Base-by-base conservation (phyloP, 257 asterid species). In the Thymus quinquecostatus region DNA sequence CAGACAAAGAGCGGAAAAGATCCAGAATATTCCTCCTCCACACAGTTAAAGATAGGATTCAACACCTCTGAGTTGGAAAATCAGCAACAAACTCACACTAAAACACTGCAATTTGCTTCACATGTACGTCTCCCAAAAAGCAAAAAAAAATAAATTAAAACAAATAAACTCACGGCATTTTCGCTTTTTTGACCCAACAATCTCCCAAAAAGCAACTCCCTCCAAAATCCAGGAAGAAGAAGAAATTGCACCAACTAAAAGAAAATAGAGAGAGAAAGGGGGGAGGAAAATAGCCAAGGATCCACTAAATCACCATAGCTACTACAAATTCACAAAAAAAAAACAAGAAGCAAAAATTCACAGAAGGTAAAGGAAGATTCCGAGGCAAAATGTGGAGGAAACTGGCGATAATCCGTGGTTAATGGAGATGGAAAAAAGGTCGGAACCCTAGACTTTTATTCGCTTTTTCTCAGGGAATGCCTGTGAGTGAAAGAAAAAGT, bases 21-120 rank as follows among this genome's bases (percentile, higher is more conserved):
- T 86, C 96, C 88, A 87, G 81, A 86, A 86, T 85, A 84, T 79
- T 79, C 88, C 80, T 57, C 32, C 80, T 66, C 73, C 72, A 66
- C 79, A 70, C 58, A 77, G 73, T 12, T 66, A 54, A 70, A 72
- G 70, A 60, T 45, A 43, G 73, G 81, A 76, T 62, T 74, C 75
- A 69, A 59, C 56, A 77, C 11, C 63, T 53, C 66, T 64, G 64
- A 44, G 60, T 45, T 56, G 67, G 64, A 50, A 70, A 70, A 69
- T 68, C 69, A 77, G 77, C 27, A 69, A 60, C 66, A 21, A 75
- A 66, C 40, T 12, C 74, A 64, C 29, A 54, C 68, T 28, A 68
- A 71, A 64, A 75, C 75, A 68, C 44, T 30, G 36, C 32, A 48
- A 79, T 77, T 81, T 77, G 86, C 88, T 84, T 84, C 81, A 74